Percentiles rank a stretch among this genome's conserved stretches.
Conservation (phyloP, 2,329 filamentous ascomycete genomes). For the Calonectria crousiana region DNA sequence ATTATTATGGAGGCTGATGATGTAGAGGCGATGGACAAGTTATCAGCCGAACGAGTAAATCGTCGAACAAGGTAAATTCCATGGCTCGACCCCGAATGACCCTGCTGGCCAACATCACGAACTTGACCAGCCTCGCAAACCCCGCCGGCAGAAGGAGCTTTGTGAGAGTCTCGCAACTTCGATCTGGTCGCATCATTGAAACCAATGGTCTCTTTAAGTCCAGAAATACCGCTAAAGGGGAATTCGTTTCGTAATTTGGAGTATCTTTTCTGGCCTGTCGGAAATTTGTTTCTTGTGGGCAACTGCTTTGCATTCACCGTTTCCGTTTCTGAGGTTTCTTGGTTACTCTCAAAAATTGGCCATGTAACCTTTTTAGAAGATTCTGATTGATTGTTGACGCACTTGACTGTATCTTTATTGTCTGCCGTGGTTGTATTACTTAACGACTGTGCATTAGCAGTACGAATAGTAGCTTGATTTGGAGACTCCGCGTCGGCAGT, state of each 20-base stretch:
- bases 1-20: not conserved
- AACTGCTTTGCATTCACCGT: not conserved
- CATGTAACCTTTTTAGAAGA: not conserved
- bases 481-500: not conserved
- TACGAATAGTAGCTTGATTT: not conserved
- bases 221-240: not conserved
- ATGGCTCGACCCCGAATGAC: not conserved
- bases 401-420: not conserved
- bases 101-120: too few species aligned
- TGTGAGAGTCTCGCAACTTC: not conserved
- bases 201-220: not conserved
- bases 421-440: not conserved
- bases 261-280: not conserved
- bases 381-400: not conserved
- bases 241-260: not conserved
- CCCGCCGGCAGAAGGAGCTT: not conserved
- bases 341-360: not conserved
- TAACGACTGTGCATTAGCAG: not conserved
- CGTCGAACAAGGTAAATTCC: not conserved
- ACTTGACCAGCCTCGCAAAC: not conserved
- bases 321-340: too few species aligned
- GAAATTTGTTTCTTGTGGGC: not conserved
- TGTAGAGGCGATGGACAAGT: not conserved
- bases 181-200: not conserved
- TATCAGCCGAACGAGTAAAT: not conserved